These are phyloP conservation scores for Globisporangium nunn DNA, from an alignment of 352 stramenopile species.

Conservation along the genomic window DNA sequence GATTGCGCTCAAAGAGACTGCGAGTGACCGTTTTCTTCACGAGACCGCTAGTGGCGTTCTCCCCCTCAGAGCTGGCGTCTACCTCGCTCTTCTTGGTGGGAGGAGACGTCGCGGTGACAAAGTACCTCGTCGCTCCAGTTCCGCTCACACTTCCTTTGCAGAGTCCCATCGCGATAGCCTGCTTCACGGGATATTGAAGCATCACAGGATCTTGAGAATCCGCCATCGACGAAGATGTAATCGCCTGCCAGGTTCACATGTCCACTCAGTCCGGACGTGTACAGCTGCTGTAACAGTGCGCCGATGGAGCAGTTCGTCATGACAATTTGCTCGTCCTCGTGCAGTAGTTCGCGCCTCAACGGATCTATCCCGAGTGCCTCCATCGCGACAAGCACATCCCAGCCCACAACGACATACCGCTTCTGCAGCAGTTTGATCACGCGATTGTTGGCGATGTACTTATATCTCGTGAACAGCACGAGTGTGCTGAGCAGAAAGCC, in stretches of 20 bases:
- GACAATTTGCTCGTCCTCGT: not conserved
- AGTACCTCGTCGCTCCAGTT: too few relatives aligned
- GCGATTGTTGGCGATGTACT: conserved; percentile 32
- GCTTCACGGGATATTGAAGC: not conserved
- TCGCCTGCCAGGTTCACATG: not conserved
- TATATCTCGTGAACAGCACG: conserved; percentile 33
- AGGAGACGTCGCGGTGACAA: not conserved
- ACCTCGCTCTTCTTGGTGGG: not conserved
- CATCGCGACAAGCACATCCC: conserved; percentile 28
- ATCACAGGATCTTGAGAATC: not conserved
- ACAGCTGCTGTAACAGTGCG: not conserved
- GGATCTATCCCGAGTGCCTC: conserved; percentile 17
- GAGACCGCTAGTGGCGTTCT: not conserved
- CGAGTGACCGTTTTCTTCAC: conserved; percentile 11
- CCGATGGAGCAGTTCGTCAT: not conserved
- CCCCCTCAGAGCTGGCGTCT: not conserved
- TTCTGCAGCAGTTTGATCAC: conserved; percentile 34
- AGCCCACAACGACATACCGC: conserved; percentile 41
- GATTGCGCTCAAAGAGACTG: conserved; percentile 38
- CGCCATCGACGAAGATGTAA: conserved; percentile 1
- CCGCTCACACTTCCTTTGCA: not conserved
- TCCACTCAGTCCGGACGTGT: conserved; percentile 1
- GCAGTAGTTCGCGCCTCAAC: not conserved
- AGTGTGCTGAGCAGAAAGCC: conserved; percentile 19
- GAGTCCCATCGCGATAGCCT: not conserved